Conservation (phyloP, 768 basidiomycete species). For the Rhodotorula toruloides region DNA sequence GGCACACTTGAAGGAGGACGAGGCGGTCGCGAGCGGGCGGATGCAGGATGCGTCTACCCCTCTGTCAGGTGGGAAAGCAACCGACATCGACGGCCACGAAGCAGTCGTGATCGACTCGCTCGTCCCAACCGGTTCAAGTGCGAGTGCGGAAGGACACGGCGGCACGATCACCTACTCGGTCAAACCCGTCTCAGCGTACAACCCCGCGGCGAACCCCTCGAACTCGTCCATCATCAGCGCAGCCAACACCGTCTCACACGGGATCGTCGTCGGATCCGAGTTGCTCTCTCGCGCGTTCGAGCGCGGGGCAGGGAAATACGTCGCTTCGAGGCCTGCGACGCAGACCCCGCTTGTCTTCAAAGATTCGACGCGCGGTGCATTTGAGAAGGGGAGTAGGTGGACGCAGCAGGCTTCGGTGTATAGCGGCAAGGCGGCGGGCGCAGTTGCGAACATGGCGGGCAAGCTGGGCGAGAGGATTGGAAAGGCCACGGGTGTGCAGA, state of each 20-base stretch:
- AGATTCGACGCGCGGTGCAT: neutral
- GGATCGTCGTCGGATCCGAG: slow-evolving; percentile 25
- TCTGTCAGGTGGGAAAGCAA: neutral
- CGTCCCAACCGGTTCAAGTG: neutral
- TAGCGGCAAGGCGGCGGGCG: slow-evolving; percentile 15
- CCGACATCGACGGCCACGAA: slow-evolving; percentile 20
- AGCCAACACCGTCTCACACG: slow-evolving; percentile 18
- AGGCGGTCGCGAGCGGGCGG: neutral
- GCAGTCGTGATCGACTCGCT: slow-evolving; percentile 31
- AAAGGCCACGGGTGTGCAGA: slow-evolving; percentile 18
- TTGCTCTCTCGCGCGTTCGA: slow-evolving; percentile 5
- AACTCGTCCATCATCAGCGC: slow-evolving; percentile 11
- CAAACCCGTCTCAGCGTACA: slow-evolving; percentile 21
- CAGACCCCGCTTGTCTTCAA: slow-evolving; percentile 22
- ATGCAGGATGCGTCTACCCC: slow-evolving; percentile 1
- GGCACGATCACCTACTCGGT: slow-evolving; percentile 2
- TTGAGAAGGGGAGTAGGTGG: neutral
- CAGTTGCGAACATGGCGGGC: slow-evolving; percentile 10
- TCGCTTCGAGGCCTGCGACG: slow-evolving; percentile 13
- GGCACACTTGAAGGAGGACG: slow-evolving; percentile 15
- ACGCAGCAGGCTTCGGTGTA: slow-evolving; percentile 16
- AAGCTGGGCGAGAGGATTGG: slow-evolving; percentile 24
- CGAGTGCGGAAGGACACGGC: neutral
- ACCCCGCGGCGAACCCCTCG: slow-evolving; percentile 16
- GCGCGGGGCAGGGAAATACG: slow-evolving; percentile 10